Evolutionary conservation across 176 grass and related monocot genomes (phyloP).

Genomic region (Juncus inflexus): DNA sequence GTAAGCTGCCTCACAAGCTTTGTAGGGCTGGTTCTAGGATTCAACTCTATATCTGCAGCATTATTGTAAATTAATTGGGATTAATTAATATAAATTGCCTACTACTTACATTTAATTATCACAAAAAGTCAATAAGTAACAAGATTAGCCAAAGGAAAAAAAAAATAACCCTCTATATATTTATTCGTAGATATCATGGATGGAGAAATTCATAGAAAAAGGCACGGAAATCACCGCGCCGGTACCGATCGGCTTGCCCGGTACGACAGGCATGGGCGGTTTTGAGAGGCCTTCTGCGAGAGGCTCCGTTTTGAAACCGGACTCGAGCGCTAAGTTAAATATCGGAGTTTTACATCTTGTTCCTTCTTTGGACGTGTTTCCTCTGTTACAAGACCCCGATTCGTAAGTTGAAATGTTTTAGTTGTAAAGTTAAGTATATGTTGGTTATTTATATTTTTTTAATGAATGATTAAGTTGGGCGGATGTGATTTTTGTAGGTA

Average conservation of each 20-base stretch:
- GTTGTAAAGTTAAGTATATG: too few relatives aligned
- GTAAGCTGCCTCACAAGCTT: too few relatives aligned
- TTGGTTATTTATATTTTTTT: not conserved
- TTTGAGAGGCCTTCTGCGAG: constrained; percentile 89
- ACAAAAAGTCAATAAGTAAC: too few relatives aligned
- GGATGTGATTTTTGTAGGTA: constrained; percentile 39
- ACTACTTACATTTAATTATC: too few relatives aligned
- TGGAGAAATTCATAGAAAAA: constrained; percentile 99
- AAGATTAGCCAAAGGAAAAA: not conserved
- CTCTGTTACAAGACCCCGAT: constrained; percentile 81
- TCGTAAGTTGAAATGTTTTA: constrained; percentile 52
- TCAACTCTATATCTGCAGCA: too few relatives aligned
- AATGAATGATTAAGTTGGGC: not conserved
- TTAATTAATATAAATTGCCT: too few relatives aligned
- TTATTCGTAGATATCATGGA: constrained; percentile 90
- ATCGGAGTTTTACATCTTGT: constrained; percentile 96
- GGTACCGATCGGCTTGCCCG: constrained; percentile 86
- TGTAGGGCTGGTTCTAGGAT: too few relatives aligned
- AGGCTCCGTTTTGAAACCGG: constrained; percentile 79
- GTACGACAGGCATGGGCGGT: constrained; percentile 96
- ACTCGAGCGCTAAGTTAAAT: constrained; percentile 88
- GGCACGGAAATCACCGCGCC: constrained; percentile 94
- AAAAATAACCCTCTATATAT: constrained; percentile 5
- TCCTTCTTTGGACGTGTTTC: constrained; percentile 88
- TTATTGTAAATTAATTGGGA: too few relatives aligned